Conservation (phyloP, 169 alveolate species). For the Plasmodium inui region DNA sequence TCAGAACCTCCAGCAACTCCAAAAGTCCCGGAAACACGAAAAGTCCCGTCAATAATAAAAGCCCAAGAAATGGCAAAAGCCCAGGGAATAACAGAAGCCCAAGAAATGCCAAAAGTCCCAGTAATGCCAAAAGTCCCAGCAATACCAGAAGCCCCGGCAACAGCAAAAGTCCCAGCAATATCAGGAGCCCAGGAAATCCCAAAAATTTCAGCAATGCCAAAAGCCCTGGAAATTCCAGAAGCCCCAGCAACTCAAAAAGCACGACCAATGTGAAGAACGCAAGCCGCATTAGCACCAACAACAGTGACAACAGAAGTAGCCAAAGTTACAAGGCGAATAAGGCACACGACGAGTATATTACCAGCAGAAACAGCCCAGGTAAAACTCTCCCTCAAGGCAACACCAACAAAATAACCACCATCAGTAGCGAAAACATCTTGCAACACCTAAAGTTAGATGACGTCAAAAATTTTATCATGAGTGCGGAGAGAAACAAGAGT, state of each 20-base stretch:
- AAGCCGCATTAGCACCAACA: background rate
- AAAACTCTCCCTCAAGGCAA: background rate
- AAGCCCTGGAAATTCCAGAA: no score
- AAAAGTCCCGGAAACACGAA: background rate
- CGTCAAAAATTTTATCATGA: conserved; percentile 42
- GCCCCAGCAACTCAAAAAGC: background rate
- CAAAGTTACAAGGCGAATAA: background rate
- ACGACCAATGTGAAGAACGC: background rate
- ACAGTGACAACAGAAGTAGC: background rate
- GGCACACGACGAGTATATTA: background rate
- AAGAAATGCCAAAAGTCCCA: background rate
- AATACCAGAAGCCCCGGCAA: background rate
- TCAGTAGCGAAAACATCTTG: background rate
- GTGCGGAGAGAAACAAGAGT: conserved; percentile 44
- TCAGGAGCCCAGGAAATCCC: background rate
- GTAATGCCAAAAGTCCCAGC: background rate
- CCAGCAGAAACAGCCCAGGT: background rate
- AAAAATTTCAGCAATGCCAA: no score
- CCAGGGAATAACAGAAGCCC: background rate
- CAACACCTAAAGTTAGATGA: conserved; percentile 57
- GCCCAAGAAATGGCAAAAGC: background rate
- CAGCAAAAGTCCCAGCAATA: background rate
- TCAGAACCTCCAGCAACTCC: background rate
- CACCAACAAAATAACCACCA: background rate
- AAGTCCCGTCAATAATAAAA: background rate